Evolutionary conservation across 257 asterid species (phyloP).

Genomic region (Solanum chaucha): DNA sequence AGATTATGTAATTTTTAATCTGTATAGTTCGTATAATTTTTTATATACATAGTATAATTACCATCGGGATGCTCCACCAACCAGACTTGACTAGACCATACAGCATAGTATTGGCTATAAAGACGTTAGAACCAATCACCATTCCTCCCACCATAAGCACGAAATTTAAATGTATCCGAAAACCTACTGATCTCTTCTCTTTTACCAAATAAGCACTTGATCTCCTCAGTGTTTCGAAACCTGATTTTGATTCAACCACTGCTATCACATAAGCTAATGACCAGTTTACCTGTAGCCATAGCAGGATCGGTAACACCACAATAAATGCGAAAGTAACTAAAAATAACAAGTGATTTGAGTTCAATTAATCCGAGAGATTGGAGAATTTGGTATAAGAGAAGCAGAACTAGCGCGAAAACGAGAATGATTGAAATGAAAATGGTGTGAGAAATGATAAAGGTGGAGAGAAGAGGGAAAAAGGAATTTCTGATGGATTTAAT

Average conservation of each 20-base stretch:
- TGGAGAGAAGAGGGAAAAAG: neutral
- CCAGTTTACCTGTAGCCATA: constrained; percentile 1
- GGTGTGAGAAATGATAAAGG: neutral
- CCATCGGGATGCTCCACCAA: neutral
- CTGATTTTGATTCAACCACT: constrained; percentile 2
- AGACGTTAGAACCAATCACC: neutral
- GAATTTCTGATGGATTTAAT: neutral
- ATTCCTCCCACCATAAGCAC: constrained; percentile 17
- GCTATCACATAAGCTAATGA: neutral
- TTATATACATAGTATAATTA: neutral
- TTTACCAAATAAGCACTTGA: neutral
- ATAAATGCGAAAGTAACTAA: neutral
- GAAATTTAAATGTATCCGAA: neutral
- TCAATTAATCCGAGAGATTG: neutral
- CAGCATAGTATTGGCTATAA: neutral
- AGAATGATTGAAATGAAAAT: neutral
- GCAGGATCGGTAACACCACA: neutral
- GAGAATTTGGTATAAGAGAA: neutral
- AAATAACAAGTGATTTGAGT: neutral
- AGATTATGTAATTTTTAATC: too few species aligned
- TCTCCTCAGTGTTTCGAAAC: neutral
- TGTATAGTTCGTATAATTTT: neutral
- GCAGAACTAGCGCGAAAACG: neutral
- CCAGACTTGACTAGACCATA: neutral
- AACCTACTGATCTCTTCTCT: neutral